These are phyloP conservation scores for Cryptococcus jaspeensis DNA, from an alignment of 1,284 basidiomycete species.

Conservation along the genomic window DNA sequence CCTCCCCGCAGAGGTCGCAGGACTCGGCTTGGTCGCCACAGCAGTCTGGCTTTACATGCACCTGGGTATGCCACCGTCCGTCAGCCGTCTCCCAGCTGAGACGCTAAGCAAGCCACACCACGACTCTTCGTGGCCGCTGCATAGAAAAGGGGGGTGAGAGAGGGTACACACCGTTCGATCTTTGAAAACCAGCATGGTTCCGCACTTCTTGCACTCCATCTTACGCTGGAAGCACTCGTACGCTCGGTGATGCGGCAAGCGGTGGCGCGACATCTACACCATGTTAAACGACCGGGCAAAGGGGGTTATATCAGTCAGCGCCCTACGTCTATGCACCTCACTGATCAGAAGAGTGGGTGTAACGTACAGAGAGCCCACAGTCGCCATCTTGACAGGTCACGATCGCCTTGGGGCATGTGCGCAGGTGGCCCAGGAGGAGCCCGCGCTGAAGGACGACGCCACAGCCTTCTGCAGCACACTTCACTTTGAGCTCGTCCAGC, in stretches of 20 bases:
- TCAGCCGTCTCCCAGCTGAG: no score
- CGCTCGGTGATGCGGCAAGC: constrained; percentile 38
- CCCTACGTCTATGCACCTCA: constrained; percentile 58
- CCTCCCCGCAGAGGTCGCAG: constrained; percentile 22
- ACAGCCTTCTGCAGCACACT: constrained; percentile 62
- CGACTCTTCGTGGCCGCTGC: no score
- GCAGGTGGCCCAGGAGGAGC: constrained; percentile 63
- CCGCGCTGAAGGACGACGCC: constrained; percentile 66
- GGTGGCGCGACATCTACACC: constrained; percentile 35
- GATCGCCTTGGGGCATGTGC: constrained; percentile 62
- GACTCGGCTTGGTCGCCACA: constrained; percentile 4
- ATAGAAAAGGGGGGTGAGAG: no score
- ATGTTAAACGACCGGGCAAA: not conserved
- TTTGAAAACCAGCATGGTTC: constrained; percentile 29
- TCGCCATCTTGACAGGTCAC: constrained; percentile 56
- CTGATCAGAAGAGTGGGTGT: constrained; percentile 27
- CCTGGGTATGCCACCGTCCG: not conserved
- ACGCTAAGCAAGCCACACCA: no score
- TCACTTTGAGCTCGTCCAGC: constrained; percentile 76
- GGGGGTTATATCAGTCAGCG: constrained; percentile 39
- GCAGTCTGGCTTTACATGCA: constrained; percentile 3
- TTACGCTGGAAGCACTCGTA: constrained; percentile 45
- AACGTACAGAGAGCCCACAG: constrained; percentile 53
- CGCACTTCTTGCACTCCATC: constrained; percentile 40
- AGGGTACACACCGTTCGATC: constrained; percentile 23